phyloP scores from a whole-genome alignment of 257 asterid genomes.

The Petunia axillaris region DNA sequence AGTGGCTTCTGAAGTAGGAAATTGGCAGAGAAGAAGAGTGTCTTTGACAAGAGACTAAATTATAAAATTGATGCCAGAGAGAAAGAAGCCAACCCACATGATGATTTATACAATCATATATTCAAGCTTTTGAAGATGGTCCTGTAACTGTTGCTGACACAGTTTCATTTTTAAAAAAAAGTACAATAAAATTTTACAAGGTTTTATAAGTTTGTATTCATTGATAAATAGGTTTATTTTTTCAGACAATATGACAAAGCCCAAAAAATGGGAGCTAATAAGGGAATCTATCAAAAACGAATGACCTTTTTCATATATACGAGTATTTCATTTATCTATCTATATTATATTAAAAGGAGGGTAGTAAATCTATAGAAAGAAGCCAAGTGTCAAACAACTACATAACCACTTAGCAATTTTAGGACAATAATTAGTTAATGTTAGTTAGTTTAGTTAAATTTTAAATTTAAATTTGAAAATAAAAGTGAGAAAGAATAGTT shows the following conservation, averaged over 20 bases:
- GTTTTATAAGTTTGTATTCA: neutral
- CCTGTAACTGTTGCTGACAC: neutral
- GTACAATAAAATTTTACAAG: neutral
- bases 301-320: neutral
- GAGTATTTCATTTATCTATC: too few relatives aligned
- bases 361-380: too few relatives aligned
- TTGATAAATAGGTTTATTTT: neutral
- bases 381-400: too few relatives aligned
- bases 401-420: too few relatives aligned
- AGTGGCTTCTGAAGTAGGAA: constrained; percentile 46
- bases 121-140: constrained; percentile 2
- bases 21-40: constrained; percentile 31
- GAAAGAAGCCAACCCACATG: constrained; percentile 37
- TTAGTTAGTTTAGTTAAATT: too few relatives aligned
- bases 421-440: too few relatives aligned
- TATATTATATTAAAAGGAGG: too few relatives aligned
- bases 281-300: constrained; percentile 7
- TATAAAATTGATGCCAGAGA: constrained; percentile 36
- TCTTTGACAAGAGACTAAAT: constrained; percentile 23
- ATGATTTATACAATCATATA: constrained; percentile 40
- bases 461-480: too few relatives aligned
- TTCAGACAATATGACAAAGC: constrained; percentile 10
- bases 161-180: neutral
- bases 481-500: too few relatives aligned
- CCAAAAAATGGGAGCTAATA: neutral